phyloP scores from a whole-genome alignment of 1,284 basidiomycete genomes.

The Inonotus obliquus region DNA sequence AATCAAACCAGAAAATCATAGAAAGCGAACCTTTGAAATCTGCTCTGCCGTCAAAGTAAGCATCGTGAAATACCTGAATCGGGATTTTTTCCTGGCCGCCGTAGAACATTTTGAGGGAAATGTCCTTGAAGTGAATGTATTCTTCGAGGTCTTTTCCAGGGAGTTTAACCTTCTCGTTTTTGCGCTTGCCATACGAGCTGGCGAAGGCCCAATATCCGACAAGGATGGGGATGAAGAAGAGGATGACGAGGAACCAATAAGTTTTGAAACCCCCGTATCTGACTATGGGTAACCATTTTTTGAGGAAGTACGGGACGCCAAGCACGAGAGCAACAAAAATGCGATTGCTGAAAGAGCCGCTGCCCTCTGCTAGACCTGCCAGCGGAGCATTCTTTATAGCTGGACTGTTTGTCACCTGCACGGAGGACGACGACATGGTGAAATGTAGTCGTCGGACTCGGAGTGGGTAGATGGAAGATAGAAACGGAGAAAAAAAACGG shows the following conservation, averaged over 20 bases:
- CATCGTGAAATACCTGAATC: constrained; percentile 97
- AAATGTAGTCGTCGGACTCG: constrained; percentile 9
- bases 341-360: constrained; percentile 75
- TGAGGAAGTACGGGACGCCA: constrained; percentile 77
- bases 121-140: constrained; percentile 91
- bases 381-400: constrained; percentile 83
- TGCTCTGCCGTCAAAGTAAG: constrained; percentile 95
- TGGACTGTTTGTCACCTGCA: constrained; percentile 55
- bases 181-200: constrained; percentile 77
- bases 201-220: constrained; percentile 89
- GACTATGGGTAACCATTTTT: constrained; percentile 73
- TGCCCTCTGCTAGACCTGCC: constrained; percentile 81
- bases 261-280: constrained; percentile 78
- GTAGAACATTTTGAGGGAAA: constrained; percentile 75
- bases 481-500: not conserved
- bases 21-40: constrained; percentile 80
- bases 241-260: constrained; percentile 74
- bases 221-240: constrained; percentile 76
- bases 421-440: constrained; percentile 37
- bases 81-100: constrained; percentile 87
- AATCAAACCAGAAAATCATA: not conserved
- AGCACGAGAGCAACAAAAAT: constrained; percentile 78
- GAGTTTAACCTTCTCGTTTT: constrained; percentile 84
- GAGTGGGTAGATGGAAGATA: not conserved
- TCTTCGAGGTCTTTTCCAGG: constrained; percentile 83